Conservation (phyloP, 805 yeast species). For the Metschnikowia orientalis region DNA sequence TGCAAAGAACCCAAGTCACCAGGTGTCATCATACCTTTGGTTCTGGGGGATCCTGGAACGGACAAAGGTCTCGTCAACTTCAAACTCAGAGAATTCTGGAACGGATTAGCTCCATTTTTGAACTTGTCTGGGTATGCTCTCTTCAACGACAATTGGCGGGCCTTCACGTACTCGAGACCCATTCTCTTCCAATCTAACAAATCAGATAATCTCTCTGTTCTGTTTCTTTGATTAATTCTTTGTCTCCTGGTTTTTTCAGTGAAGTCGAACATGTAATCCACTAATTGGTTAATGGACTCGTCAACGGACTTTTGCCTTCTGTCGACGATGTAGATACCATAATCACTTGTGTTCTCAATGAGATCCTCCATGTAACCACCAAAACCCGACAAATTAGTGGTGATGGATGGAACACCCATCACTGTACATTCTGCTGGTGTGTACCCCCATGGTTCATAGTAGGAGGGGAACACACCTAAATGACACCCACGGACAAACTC, state of each 20-base stretch:
- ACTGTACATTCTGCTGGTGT: conserved; percentile 99
- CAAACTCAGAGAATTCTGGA: conserved; percentile 42
- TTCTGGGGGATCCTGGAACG: conserved; percentile 96
- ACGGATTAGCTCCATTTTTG: conserved; percentile 47
- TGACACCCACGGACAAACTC: conserved; percentile 98
- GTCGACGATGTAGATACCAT: conserved; percentile 96
- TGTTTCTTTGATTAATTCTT: conserved; percentile 94
- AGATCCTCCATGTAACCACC: conserved; percentile 99
- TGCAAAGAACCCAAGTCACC: conserved; percentile 97
- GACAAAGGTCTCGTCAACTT: conserved; percentile 88
- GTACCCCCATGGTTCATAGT: conserved; percentile 99
- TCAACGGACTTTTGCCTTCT: conserved; percentile 89
- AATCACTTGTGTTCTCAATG: conserved; percentile 89
- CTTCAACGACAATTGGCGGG: conserved; percentile 84
- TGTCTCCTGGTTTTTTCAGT: conserved; percentile 89
- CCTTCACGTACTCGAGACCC: conserved; percentile 96
- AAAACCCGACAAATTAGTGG: conserved; percentile 93
- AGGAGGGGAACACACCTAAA: conserved; percentile 96
- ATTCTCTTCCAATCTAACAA: conserved; percentile 95
- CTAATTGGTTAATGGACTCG: conserved; percentile 86
- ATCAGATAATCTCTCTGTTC: conserved; percentile 92
- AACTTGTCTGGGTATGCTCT: conserved; percentile 91
- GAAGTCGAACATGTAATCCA: conserved; percentile 86
- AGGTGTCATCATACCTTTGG: conserved; percentile 84
- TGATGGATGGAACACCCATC: conserved; percentile 97